A percentile compares a stretch with the other conserved stretches of the same genome.
phyloP scores from a whole-genome alignment of 768 basidiomycete species.

The Boletus subparvulus region DNA sequence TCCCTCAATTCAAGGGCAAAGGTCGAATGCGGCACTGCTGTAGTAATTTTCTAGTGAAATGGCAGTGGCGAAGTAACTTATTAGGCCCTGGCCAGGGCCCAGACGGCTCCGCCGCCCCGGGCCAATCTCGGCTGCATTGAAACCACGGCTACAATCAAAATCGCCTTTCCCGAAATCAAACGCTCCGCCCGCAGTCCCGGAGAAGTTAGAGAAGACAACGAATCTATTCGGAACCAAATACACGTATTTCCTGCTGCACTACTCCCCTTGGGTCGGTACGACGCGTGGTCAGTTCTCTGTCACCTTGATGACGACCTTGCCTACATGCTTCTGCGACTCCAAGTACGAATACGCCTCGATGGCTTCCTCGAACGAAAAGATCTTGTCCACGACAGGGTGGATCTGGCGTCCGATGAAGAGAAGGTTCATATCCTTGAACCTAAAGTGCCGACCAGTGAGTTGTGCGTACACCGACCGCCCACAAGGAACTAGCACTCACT shows the following conservation, averaged over 20 bases:
- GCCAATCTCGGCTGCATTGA: no score
- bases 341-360: conserved; percentile 20
- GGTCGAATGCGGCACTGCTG: not conserved
- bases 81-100: no score
- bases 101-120: no score
- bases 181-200: no score
- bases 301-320: conserved; percentile 57
- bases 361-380: conserved; percentile 57
- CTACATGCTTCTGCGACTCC: conserved; percentile 43
- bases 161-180: no score
- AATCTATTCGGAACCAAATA: not conserved
- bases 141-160: no score
- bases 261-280: not conserved
- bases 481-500: conserved; percentile 37
- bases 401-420: conserved; percentile 46
- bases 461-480: not conserved
- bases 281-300: conserved; percentile 8
- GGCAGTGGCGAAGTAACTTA: not conserved
- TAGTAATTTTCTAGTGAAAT: not conserved
- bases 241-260: no score
- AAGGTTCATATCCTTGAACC: conserved; percentile 54
- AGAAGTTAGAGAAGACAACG: not conserved
- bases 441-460: conserved; percentile 14
- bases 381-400: conserved; percentile 53
- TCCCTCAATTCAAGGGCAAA: not conserved